phyloP scores from a whole-genome alignment of 352 stramenopile genomes.

The Phytopythium oedochilum region DNA sequence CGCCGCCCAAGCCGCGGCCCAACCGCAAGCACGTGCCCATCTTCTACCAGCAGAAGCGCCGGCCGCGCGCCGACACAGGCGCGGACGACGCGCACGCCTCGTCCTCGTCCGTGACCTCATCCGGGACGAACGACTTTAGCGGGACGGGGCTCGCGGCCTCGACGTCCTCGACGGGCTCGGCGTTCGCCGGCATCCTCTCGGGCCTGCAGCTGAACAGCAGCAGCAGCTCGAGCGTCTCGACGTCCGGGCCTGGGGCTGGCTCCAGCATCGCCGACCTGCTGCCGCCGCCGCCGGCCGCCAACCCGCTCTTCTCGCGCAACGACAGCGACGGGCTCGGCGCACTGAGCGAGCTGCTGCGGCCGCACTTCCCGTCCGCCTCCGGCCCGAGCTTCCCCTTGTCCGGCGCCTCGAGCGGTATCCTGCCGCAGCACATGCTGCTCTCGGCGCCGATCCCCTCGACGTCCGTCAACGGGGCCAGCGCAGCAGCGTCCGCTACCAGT shows the following conservation, averaged over 20 bases:
- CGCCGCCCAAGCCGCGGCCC: slow-evolving; percentile 66
- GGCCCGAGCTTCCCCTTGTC: slow-evolving; percentile 17
- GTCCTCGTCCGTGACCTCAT: slow-evolving; percentile 20
- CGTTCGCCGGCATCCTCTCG: slow-evolving; percentile 21
- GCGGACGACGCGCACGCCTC: slow-evolving; percentile 39
- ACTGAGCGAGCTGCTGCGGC: slow-evolving; percentile 43
- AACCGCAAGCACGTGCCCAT: slow-evolving; percentile 82
- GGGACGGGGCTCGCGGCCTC: slow-evolving; percentile 11
- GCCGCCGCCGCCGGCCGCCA: slow-evolving; percentile 24
- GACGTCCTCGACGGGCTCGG: slow-evolving; percentile 24
- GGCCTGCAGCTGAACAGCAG: slow-evolving; percentile 23
- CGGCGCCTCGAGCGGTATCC: background rate
- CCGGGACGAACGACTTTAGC: slow-evolving; percentile 5
- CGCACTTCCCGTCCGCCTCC: slow-evolving; percentile 30
- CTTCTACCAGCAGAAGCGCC: slow-evolving; percentile 51
- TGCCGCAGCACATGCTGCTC: background rate
- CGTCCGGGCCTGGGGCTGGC: too few species aligned
- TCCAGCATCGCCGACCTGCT: slow-evolving; percentile 10
- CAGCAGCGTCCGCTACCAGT: too few species aligned
- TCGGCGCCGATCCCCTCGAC: slow-evolving; percentile 9
- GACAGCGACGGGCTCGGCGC: slow-evolving; percentile 46
- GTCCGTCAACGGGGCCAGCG: too few species aligned
- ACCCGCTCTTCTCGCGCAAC: slow-evolving; percentile 51
- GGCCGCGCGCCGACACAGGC: slow-evolving; percentile 14
- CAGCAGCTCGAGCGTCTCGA: slow-evolving; percentile 2